A percentile compares a stretch with the other conserved stretches of the same genome.
These are phyloP conservation scores for Nitzschia sp. DNA, from an alignment of 108 stramenopile genomes.

Conservation along the genomic window DNA sequence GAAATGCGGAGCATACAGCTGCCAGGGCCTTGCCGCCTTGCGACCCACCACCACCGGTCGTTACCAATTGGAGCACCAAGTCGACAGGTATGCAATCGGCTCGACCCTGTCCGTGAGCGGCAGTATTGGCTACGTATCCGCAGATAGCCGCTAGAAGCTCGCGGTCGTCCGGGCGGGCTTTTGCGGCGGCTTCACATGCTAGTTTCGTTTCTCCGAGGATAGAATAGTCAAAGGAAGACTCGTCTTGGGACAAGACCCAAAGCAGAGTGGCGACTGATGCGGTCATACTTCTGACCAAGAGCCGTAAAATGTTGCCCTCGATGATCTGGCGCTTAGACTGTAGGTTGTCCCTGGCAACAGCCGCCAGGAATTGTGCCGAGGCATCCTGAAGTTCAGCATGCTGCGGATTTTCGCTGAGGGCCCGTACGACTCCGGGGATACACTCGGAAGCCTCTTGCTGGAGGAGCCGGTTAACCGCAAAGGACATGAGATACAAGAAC, in stretches of 20 bases:
- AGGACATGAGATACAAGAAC: background rate
- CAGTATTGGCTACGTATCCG: slow-evolving; percentile 29
- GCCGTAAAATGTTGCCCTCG: background rate
- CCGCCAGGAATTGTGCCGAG: slow-evolving; percentile 7
- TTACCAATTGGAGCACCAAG: background rate
- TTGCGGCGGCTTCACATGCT: slow-evolving; percentile 5
- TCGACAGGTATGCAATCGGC: slow-evolving; percentile 1
- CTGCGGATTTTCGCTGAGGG: background rate
- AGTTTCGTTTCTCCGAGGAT: background rate
- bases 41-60: background rate
- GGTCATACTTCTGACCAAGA: background rate
- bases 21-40: background rate
- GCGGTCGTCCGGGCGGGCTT: slow-evolving; percentile 1
- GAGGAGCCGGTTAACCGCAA: background rate
- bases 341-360: background rate
- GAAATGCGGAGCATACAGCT: slow-evolving; percentile 9
- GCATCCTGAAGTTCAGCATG: slow-evolving; percentile 5
- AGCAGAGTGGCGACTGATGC: slow-evolving; percentile 13
- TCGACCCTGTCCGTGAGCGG: background rate
- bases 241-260: slow-evolving; percentile 18
- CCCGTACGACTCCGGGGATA: background rate
- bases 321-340: slow-evolving; percentile 8
- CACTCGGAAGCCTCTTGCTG: slow-evolving; percentile 12
- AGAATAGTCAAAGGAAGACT: slow-evolving; percentile 21
- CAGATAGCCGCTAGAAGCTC: slow-evolving; percentile 20